phyloP scores from a whole-genome alignment of 108 stramenopile species.

The Nannochloropsis gaditana region DNA sequence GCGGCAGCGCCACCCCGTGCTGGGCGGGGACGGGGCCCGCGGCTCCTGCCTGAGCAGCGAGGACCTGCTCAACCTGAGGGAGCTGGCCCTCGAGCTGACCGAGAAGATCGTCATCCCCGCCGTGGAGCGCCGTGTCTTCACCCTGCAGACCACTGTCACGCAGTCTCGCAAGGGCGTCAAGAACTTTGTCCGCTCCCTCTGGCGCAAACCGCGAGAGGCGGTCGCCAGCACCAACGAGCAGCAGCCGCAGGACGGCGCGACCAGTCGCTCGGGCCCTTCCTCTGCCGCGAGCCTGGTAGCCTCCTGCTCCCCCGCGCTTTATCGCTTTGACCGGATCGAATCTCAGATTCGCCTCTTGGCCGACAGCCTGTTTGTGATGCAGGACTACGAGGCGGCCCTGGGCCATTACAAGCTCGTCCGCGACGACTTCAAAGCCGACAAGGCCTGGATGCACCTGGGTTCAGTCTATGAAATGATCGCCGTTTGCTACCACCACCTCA shows the following conservation, averaged over 20 bases:
- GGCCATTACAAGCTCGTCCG: conserved; percentile 43
- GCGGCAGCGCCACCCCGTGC: background rate
- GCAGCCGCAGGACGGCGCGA: conserved; percentile 22
- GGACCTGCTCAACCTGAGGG: conserved; percentile 26
- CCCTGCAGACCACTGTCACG: conserved; percentile 32
- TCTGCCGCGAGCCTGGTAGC: background rate
- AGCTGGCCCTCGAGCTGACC: conserved; percentile 30
- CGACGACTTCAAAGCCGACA: conserved; percentile 43
- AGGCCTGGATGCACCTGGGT: background rate
- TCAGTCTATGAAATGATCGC: background rate
- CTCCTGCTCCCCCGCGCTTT: background rate
- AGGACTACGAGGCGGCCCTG: conserved; percentile 36
- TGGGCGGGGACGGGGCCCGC: conserved; percentile 23
- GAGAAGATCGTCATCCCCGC: conserved; percentile 35
- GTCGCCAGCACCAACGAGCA: conserved; percentile 20
- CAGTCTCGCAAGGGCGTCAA: conserved; percentile 44
- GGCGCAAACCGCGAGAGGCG: conserved; percentile 43
- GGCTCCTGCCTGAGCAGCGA: conserved; percentile 43
- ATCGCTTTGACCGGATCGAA: conserved; percentile 37
- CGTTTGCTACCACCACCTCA: background rate
- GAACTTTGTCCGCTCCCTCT: conserved; percentile 45
- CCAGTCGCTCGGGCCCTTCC: conserved; percentile 21
- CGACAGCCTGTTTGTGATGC: conserved; percentile 47
- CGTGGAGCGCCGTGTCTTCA: conserved; percentile 42
- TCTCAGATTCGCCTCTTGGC: conserved; percentile 48